Base-by-base conservation (phyloP, 164 flowering plant genomes). In the Pachysandra terminalis region DNA sequence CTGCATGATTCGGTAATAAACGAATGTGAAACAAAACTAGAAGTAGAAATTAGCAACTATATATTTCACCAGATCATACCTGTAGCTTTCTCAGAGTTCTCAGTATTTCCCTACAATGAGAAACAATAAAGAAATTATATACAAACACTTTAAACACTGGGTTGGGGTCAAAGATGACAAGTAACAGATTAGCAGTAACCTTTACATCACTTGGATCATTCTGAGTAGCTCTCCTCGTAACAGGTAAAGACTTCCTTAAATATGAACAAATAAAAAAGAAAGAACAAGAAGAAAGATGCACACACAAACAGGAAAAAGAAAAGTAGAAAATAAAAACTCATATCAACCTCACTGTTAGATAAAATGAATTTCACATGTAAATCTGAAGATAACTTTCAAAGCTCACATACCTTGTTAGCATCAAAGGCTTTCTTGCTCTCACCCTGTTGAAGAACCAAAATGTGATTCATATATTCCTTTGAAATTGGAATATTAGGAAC, bases 201-300 rank as follows among this genome's bases (percentile, higher is more conserved):
- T 75, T 72, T 19, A 45, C 25, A 48, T 45, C 66, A 63, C 66
- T 70, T 48, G 63, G n/a, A 62, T 63, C 67, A 32, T 35, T 65
- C 55, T 61, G 64, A 71, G 53, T 77, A 48, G 56, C 71, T 64
- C 69, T 63, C 75, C 69, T 78, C 68, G 54, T 14, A 27, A 72
- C 80, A 12, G 86, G 82, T 37, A 82, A 69, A 55, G 70, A 71
- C 40, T 71, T 71, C 74, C 74, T 71, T 66, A 54, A 71, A 8
- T 23, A 35, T 22, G 26, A 37, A 54, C n/a, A n/a, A n/a, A n/a
- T n/a, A n/a, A n/a, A n/a, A n/a, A n/a, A n/a, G n/a, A n/a, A n/a
- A n/a, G n/a, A 37, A 15, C 1, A 12, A 57, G 58, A 28, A 28
- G 24, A 16, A 40, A 3, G n/a, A 19, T 19, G 2, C 9, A 9